phyloP scores from a whole-genome alignment of 345 rosid genomes.

The Cardiospermum halicacabum region DNA sequence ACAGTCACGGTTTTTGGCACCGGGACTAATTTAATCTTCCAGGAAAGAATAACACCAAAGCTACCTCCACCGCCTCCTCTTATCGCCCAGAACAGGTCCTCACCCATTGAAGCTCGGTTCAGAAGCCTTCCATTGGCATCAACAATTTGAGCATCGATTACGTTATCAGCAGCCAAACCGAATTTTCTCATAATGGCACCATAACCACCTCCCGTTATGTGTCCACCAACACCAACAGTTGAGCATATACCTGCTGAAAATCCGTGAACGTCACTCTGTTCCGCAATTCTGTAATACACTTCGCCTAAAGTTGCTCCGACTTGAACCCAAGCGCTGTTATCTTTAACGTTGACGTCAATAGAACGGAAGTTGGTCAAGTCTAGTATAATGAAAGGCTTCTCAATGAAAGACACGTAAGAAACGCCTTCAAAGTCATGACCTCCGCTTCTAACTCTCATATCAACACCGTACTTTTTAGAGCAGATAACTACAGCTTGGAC shows the following conservation, averaged over 20 bases:
- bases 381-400: background rate
- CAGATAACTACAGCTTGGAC: background rate
- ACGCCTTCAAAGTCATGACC: background rate
- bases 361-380: background rate
- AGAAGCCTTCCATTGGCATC: background rate
- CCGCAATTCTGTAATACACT: background rate
- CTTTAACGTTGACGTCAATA: background rate
- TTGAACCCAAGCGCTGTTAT: background rate
- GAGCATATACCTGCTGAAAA: background rate
- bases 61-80: background rate
- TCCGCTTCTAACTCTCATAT: background rate
- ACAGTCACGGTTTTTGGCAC: background rate
- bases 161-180: background rate
- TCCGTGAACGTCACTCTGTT: background rate
- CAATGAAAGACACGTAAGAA: background rate
- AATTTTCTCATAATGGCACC: background rate
- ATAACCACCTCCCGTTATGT: background rate
- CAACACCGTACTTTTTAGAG: background rate
- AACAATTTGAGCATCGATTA: background rate
- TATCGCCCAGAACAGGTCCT: background rate
- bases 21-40: background rate
- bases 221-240: background rate
- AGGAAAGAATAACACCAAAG: slow-evolving; percentile 1
- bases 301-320: background rate
- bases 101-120: background rate